phyloP scores from a whole-genome alignment of 2,329 filamentous ascomycete genomes.

The Karstenula rhodostoma region DNA sequence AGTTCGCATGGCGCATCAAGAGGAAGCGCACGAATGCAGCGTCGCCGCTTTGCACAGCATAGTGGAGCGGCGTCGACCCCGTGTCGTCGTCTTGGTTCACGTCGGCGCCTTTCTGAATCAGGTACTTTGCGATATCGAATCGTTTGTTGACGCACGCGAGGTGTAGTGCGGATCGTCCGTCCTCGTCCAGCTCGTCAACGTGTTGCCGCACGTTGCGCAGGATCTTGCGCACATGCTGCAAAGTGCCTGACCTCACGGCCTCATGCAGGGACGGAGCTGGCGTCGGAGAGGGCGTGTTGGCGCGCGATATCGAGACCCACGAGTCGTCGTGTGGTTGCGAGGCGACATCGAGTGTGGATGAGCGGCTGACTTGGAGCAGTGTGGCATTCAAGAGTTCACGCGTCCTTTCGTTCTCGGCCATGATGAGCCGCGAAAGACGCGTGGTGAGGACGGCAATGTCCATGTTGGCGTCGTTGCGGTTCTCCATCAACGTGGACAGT shows the following conservation, averaged over 20 bases:
- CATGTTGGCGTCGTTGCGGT: conserved; percentile 2
- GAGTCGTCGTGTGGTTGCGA: neutral
- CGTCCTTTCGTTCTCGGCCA: conserved; percentile 8
- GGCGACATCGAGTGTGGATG: conserved; percentile 3
- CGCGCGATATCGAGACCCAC: conserved; percentile 5
- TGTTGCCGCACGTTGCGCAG: conserved; percentile 5
- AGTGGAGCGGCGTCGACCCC: conserved; percentile 4
- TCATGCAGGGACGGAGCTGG: neutral
- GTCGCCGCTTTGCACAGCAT: conserved; percentile 7
- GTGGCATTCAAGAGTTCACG: neutral
- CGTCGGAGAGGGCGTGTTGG: conserved; percentile 3
- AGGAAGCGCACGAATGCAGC: conserved; percentile 8
- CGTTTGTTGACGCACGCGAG: conserved; percentile 5
- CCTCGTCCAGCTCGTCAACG: conserved; percentile 6
- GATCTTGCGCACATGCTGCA: conserved; percentile 9
- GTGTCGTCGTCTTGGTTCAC: conserved; percentile 8
- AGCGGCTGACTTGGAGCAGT: conserved; percentile 3
- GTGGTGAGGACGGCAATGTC: neutral
- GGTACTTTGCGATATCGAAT: conserved; percentile 2
- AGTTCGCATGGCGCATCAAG: conserved; percentile 2
- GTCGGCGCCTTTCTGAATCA: conserved; percentile 5
- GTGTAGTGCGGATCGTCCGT: conserved; percentile 3
- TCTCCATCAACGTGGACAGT: conserved; percentile 2
- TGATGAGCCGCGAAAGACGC: conserved; percentile 9
- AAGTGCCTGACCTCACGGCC: neutral